Evolutionary conservation across 1,284 basidiomycete species (phyloP), one percentile per base, ranked within the genome.

Genomic region (Leccinum subrobustum): DNA sequence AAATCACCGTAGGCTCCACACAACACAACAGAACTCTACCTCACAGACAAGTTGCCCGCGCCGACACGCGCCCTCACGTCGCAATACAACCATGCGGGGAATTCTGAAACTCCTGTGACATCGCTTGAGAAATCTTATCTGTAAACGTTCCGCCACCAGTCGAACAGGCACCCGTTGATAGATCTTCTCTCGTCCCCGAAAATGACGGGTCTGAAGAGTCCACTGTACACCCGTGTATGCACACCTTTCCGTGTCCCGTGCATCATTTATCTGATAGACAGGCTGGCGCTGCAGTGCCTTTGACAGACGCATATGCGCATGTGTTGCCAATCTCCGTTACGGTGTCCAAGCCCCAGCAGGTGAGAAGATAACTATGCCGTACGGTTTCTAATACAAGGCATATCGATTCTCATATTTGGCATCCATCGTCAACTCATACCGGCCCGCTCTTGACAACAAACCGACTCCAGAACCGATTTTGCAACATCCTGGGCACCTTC

Each of bases 31-130:
- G 48, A 53, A 33, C 57, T 25, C 16, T 52, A 47, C 57, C 37
- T 56, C 54, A 16, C 58, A 59, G 53, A 55, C 27, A 35, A n/a
- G n/a, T 56, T 52, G 16, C 4, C 12, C 56, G 35, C 35, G 33
- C 33, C 39, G 52, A 51, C 55, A 9, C 25, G 16, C 18, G 7
- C 27, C 25, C 48, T 59, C 44, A 60, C 48, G 51, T 52, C 31
- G 52, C 51, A 72, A 72, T 68, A 62, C 66, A 60, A 56, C 70
- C 68, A 68, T 70, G 63, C 29, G 62, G 63, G 64, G 68, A 63
- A 47, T 66, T 60, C 50, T 54, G 27, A 37, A 52, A 52, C 25
- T 52, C 20, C 51, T 20, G 58, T 47, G 60, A 56, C 37, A 56
- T 57, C 48, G 31, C 59, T 52, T 58, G 57, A 55, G 44, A 35